phyloP scores from a whole-genome alignment of 208 protist species.

The Naegleria fowleri region DNA sequence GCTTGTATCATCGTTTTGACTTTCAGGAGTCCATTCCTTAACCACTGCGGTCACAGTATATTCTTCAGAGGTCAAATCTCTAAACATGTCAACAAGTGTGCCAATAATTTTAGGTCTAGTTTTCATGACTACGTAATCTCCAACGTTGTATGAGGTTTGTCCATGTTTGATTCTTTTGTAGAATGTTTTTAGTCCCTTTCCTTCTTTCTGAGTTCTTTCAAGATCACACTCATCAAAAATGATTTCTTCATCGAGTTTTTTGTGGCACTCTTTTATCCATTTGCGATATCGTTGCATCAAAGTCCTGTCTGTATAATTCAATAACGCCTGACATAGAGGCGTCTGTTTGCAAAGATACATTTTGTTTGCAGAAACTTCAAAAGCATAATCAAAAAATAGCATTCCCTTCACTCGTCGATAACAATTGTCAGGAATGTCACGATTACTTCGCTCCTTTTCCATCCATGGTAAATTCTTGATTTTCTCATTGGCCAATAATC shows the following conservation, averaged over 20 bases:
- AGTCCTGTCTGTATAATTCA: constrained; percentile 29
- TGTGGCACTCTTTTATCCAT: constrained; percentile 35
- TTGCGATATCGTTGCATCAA: constrained; percentile 23
- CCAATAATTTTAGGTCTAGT: constrained; percentile 12
- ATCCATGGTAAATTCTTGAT: constrained; percentile 30
- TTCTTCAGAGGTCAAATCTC: not conserved
- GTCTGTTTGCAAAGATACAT: constrained; percentile 34
- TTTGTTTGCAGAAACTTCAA: constrained; percentile 43
- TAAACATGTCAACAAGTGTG: not conserved
- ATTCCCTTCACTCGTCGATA: constrained; percentile 40
- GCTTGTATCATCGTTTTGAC: too few species aligned
- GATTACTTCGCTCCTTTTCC: not conserved
- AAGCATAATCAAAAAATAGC: constrained; percentile 35
- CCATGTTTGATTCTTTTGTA: not conserved
- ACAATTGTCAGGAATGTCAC: constrained; percentile 34
- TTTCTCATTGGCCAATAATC: constrained; percentile 34
- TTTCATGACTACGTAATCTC: not conserved
- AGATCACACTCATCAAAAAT: constrained; percentile 32
- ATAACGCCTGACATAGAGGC: constrained; percentile 19
- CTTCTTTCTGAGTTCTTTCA: not conserved
- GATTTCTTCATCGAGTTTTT: constrained; percentile 36
- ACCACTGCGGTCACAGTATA: not conserved
- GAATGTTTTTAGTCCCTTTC: not conserved
- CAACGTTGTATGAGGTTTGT: not conserved
- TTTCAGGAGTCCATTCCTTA: not conserved